Percentiles rank a stretch among this genome's conserved stretches.
Conservation (phyloP, 208 protist species). For the Trypanosoma mega region DNA sequence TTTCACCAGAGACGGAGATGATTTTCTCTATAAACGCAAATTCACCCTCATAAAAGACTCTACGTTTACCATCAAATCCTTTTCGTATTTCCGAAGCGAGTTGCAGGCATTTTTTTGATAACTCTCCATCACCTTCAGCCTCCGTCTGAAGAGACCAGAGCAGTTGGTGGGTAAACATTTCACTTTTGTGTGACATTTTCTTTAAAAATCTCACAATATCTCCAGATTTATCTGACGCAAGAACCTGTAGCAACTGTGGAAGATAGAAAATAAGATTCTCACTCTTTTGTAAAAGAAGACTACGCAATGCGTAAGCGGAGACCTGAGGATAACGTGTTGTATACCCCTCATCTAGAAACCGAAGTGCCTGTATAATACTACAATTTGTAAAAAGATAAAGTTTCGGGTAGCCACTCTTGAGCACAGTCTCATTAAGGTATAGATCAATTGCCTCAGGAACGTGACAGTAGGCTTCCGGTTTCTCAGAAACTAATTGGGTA, state of each 20-base stretch:
- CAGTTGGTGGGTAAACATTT: conserved; percentile 86
- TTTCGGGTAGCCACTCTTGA: conserved; percentile 51
- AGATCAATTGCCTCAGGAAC: conserved; percentile 64
- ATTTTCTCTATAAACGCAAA: conserved; percentile 77
- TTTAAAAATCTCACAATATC: conserved; percentile 54
- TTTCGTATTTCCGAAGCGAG: conserved; percentile 36
- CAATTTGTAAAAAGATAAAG: conserved; percentile 70
- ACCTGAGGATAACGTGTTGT: conserved; percentile 44
- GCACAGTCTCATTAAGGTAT: conserved; percentile 66
- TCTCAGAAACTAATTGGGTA: conserved; percentile 33
- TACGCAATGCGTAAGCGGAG: conserved; percentile 68
- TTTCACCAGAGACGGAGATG: conserved; percentile 77
- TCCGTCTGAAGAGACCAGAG: conserved; percentile 84
- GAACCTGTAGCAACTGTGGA: conserved; percentile 85
- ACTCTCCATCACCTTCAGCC: conserved; percentile 40
- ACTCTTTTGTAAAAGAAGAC: conserved; percentile 68
- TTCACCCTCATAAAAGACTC: conserved; percentile 64
- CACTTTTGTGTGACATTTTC: conserved; percentile 55
- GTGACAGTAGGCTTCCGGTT: conserved; percentile 53
- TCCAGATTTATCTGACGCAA: conserved; percentile 58
- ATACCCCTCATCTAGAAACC: conserved; percentile 62
- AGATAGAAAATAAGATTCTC: conserved; percentile 90
- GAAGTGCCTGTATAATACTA: conserved; percentile 67
- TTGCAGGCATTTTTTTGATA: conserved; percentile 44
- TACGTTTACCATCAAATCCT: conserved; percentile 11